Evolutionary conservation across 1,139 yeast genomes (phyloP).

Genomic region (Kluyveromyces sp.): DNA sequence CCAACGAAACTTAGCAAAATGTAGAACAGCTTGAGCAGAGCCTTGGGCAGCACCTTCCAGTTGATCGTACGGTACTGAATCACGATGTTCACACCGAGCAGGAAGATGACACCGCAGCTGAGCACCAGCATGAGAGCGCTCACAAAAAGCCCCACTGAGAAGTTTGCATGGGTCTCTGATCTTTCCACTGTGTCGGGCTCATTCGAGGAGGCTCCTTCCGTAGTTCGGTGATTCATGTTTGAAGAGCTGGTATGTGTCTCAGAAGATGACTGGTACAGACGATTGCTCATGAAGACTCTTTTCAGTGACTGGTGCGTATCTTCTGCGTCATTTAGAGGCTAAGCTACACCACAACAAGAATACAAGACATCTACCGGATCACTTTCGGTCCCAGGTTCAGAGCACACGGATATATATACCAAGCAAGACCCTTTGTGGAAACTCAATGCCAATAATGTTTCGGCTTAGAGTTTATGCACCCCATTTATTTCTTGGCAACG

Average conservation of each 20-base stretch:
- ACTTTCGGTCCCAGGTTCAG: not conserved
- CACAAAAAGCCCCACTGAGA: conserved; percentile 12
- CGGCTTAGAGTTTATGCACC: no score
- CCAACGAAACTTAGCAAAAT: conserved; percentile 15
- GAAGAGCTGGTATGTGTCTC: not conserved
- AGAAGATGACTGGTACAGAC: not conserved
- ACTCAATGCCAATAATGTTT: no score
- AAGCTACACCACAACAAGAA: no score
- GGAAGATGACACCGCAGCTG: conserved; percentile 25
- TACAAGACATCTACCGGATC: no score
- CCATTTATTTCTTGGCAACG: not conserved
- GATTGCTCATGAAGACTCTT: not conserved
- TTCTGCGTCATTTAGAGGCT: no score
- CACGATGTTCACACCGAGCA: conserved; percentile 32
- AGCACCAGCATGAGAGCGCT: conserved; percentile 25
- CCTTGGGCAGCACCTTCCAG: conserved; percentile 13
- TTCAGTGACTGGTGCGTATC: no score
- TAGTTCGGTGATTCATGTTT: not conserved
- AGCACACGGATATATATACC: no score
- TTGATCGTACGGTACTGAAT: conserved; percentile 31
- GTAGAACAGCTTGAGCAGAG: conserved; percentile 14
- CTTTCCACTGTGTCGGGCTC: not conserved
- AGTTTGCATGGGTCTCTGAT: not conserved
- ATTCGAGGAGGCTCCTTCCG: not conserved
- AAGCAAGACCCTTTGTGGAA: no score